Evolutionary conservation across 2,329 filamentous ascomycete genomes (phyloP), one percentile per base, ranked within the genome.

Genomic region (Clonostachys chloroleuca): DNA sequence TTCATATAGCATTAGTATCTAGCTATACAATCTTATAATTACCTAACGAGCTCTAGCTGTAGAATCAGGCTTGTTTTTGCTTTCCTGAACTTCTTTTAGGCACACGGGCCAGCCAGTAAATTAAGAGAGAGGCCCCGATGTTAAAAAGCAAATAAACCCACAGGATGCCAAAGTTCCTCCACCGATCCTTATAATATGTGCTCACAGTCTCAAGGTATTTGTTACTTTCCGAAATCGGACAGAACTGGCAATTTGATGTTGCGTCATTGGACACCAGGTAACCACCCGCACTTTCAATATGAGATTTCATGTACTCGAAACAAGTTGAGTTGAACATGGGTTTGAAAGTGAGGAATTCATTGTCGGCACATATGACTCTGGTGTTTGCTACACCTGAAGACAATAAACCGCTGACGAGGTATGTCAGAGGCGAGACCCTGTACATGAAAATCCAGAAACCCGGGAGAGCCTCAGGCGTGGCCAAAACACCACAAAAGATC

Each of bases 401-500:
- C 0, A 92, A 64, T 69, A 95, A 83, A 18, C 84, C 87, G 10
- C 78, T 77, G 24, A 92, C 81, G 14, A 94, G 70, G 62, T 95
- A 96, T 0, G 87, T 92, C 56, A 96, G 87, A 0, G 91, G 90
- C 0, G 85, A 90, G 43, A 91, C 69, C 42, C 86, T 81, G 66
- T 92, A 92, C 84, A 91, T 88, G 73, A 90, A 90, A 56, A 86
- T 83, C 87, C 88, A 92, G 75, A 92, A 91, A 6, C 79, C 70
- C 0, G 88, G 87, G 34, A 92, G 76, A 3, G 68, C 64, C 4
- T 68, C 64, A 1, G 86, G 84, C 6, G 72, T 69, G 30, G 83
- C 83, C 51, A 95, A 77, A 44, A 94, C 85, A 43, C 47, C 47
- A 35, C 47, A 49, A 44, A 49, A 49, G 44, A 49, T 17, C 12